phyloP scores from a whole-genome alignment of 768 basidiomycete species.

The Lactifluus rugatus region DNA sequence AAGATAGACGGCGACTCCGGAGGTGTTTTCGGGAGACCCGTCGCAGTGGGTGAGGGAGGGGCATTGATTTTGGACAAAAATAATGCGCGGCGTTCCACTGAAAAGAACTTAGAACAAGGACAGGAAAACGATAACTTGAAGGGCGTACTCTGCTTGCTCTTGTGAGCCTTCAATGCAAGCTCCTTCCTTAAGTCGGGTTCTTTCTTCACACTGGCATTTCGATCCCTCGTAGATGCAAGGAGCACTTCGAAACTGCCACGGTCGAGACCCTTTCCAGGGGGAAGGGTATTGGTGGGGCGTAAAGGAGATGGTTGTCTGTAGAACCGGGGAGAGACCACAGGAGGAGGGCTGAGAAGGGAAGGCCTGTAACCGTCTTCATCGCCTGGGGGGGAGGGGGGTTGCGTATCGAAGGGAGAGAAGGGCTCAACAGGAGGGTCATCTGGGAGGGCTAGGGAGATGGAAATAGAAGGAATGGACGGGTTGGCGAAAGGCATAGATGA shows the following conservation, averaged over 20 bases:
- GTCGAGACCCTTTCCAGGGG: conserved; percentile 46
- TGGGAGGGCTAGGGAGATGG: conserved; percentile 59
- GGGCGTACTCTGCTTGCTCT: conserved; percentile 58
- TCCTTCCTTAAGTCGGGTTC: conserved; percentile 59
- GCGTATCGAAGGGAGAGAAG: conserved; percentile 49
- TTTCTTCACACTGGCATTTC: conserved; percentile 40
- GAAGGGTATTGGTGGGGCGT: conserved; percentile 30
- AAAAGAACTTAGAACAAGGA: not conserved
- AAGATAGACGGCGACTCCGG: conserved; percentile 62
- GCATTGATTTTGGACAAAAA: conserved; percentile 67
- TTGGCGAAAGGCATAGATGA: conserved; percentile 26
- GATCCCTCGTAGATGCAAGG: conserved; percentile 51
- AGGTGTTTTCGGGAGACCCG: conserved; percentile 50
- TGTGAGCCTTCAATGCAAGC: conserved; percentile 62
- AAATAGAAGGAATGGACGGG: conserved; percentile 53
- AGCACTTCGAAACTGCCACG: conserved; percentile 53
- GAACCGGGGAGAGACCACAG: conserved; percentile 34
- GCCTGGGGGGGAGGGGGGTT: conserved; percentile 23
- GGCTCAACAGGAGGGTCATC: conserved; percentile 42
- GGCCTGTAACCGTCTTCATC: conserved; percentile 46
- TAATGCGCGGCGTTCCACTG: conserved; percentile 63
- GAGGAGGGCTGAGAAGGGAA: conserved; percentile 48
- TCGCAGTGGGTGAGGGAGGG: conserved; percentile 53
- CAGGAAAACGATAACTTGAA: not conserved
- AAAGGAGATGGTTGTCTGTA: conserved; percentile 42